Evolutionary conservation across 129 eudicot species (phyloP).

Genomic region (Flaveria brownii): DNA sequence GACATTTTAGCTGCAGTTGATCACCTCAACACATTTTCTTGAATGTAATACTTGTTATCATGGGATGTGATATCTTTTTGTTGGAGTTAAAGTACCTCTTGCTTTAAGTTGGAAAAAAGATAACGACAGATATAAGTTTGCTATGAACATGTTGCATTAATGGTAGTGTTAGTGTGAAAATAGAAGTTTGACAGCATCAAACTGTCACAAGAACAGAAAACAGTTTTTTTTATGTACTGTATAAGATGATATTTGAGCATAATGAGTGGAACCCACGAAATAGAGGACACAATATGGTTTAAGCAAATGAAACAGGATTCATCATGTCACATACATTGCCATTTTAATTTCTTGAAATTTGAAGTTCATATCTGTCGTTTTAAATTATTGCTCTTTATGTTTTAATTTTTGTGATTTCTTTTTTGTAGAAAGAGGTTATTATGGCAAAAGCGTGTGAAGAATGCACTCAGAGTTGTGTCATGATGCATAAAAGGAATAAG

Average conservation of each 20-base stretch:
- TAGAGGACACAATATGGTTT: constrained; percentile 9
- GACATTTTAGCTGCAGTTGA: neutral
- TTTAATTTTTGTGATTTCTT: constrained; percentile 18
- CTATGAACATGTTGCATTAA: constrained; percentile 15
- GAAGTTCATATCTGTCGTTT: constrained; percentile 4
- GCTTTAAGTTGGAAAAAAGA: neutral
- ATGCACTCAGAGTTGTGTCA: constrained; percentile 48
- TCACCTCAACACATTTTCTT: neutral
- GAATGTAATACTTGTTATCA: neutral
- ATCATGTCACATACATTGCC: constrained; percentile 3
- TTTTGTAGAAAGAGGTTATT: constrained; percentile 15
- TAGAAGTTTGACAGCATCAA: neutral
- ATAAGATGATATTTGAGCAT: neutral
- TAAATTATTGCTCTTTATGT: neutral
- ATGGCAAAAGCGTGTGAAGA: constrained; percentile 55
- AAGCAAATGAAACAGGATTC: neutral
- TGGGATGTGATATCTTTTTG: neutral
- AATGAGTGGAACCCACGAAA: neutral
- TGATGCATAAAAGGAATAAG: constrained; percentile 36
- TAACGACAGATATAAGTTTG: neutral
- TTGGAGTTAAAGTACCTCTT: neutral
- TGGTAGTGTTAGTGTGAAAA: neutral
- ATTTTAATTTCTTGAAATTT: neutral
- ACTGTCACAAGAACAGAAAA: neutral
- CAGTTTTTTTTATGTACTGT: neutral